A percentile compares a stretch with the other conserved stretches of the same genome.
phyloP scores from a whole-genome alignment of 1,284 basidiomycete genomes.

The Coriolopsis trogii region DNA sequence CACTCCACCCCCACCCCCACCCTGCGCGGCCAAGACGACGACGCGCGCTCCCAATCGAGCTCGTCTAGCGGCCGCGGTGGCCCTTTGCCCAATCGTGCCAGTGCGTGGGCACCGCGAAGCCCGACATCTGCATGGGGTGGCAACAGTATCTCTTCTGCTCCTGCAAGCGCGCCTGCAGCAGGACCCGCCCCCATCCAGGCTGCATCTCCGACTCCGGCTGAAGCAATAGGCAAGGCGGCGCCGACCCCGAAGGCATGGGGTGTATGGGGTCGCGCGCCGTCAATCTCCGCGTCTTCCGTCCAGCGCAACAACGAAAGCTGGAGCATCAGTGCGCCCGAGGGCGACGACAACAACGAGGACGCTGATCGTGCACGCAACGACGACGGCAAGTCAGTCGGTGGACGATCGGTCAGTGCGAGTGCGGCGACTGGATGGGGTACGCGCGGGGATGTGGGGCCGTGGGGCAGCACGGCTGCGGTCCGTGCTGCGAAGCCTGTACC shows the following conservation, averaged over 20 bases:
- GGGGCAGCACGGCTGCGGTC: constrained; percentile 11
- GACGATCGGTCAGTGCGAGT: too few species aligned
- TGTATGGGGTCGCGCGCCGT: constrained; percentile 17
- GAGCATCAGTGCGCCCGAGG: constrained; percentile 12
- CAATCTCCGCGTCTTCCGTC: constrained; percentile 14
- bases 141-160: too few species aligned
- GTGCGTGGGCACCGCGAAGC: too few species aligned
- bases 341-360: background rate
- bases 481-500: background rate
- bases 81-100: too few species aligned
- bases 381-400: background rate
- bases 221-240: background rate
- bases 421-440: constrained; percentile 3
- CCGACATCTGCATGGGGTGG: too few species aligned
- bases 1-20: constrained; percentile 3
- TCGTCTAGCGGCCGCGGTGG: constrained; percentile 13
- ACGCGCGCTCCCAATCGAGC: constrained; percentile 7
- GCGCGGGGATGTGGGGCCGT: constrained; percentile 1
- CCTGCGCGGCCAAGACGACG: background rate
- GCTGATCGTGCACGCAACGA: background rate
- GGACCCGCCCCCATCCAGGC: background rate
- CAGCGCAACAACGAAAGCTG: constrained; percentile 20
- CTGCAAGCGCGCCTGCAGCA: constrained; percentile 7
- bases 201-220: background rate
- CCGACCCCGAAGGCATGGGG: background rate